A percentile compares a stretch with the other conserved stretches of the same genome.
These are phyloP conservation scores for Aspergillus puulaauensis DNA, from an alignment of 2,329 filamentous ascomycete genomes.

Conservation along the genomic window DNA sequence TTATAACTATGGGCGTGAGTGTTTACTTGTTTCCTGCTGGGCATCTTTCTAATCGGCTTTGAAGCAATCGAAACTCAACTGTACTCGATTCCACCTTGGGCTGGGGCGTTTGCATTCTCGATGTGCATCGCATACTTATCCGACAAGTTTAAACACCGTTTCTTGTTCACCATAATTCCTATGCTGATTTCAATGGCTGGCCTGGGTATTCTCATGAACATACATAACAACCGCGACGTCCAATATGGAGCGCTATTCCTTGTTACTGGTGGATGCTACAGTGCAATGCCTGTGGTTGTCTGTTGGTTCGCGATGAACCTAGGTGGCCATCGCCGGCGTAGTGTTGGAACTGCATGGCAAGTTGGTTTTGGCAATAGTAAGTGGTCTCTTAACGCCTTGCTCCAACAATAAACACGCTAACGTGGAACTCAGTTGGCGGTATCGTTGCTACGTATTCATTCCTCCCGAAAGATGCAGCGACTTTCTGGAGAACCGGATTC, in stretches of 20 bases:
- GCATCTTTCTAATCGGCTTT: constrained; percentile 6
- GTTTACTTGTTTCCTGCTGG: background rate
- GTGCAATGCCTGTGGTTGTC: constrained; percentile 83
- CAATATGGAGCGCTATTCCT: constrained; percentile 83
- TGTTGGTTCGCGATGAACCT: constrained; percentile 84
- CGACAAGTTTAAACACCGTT: constrained; percentile 71
- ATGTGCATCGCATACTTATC: constrained; percentile 73
- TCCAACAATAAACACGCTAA: constrained; percentile 5
- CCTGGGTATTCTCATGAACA: constrained; percentile 70
- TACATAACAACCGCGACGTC: constrained; percentile 62
- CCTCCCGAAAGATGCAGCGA: constrained; percentile 64
- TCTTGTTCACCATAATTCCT: constrained; percentile 68
- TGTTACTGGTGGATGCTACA: constrained; percentile 75
- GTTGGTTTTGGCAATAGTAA: constrained; percentile 69
- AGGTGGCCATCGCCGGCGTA: constrained; percentile 68
- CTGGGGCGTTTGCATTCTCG: constrained; percentile 73
- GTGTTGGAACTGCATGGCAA: constrained; percentile 73
- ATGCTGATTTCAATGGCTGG: constrained; percentile 70
- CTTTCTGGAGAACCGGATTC: constrained; percentile 68
- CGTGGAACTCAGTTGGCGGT: constrained; percentile 57
- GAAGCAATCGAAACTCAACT: constrained; percentile 52
- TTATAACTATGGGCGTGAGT: constrained; percentile 58
- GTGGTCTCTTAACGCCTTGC: constrained; percentile 7
- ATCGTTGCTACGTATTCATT: constrained; percentile 76
- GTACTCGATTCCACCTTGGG: constrained; percentile 60